These are phyloP conservation scores for Torulaspora globosa DNA, from an alignment of 1,139 yeast genomes.

Conservation along the genomic window DNA sequence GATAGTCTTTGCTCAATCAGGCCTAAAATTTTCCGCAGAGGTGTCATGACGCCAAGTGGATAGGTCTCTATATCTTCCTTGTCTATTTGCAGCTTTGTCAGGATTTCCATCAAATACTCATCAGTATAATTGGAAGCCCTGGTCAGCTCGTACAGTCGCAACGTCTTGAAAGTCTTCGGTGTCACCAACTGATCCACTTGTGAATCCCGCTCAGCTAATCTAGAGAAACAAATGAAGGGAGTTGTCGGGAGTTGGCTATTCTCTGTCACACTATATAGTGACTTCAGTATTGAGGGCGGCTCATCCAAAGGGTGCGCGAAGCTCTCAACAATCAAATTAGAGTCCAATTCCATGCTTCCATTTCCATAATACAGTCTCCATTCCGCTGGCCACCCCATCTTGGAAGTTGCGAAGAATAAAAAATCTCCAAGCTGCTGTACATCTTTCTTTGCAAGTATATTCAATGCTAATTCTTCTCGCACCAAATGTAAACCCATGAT, in stretches of 20 bases:
- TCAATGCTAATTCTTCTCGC: conserved; percentile 68
- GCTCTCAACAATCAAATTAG: conserved; percentile 1
- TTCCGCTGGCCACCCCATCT: conserved; percentile 71
- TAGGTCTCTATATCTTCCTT: conserved; percentile 57
- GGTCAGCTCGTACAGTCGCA: conserved; percentile 59
- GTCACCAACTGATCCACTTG: conserved; percentile 56
- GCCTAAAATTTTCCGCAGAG: conserved; percentile 58
- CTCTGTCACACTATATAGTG: conserved; percentile 34
- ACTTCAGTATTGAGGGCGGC: conserved; percentile 35
- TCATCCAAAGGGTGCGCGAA: conserved; percentile 35
- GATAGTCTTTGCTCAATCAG: conserved; percentile 55
- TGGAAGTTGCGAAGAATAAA: conserved; percentile 55
- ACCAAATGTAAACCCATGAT: conserved; percentile 67
- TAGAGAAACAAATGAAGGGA: conserved; percentile 64
- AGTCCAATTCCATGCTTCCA: neutral
- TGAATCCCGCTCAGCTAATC: conserved; percentile 61
- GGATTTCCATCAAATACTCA: conserved; percentile 52
- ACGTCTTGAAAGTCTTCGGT: conserved; percentile 58
- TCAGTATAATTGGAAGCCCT: conserved; percentile 52
- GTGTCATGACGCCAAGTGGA: conserved; percentile 68
- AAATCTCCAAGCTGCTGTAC: conserved; percentile 47
- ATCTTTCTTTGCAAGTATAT: conserved; percentile 43
- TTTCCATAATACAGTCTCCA: conserved; percentile 60
- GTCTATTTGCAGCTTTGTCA: conserved; percentile 54
- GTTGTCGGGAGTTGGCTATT: conserved; percentile 29